A percentile compares a stretch with the other conserved stretches of the same genome.
Evolutionary conservation across 495 filamentous ascomycete species (phyloP).

Genomic region (Penicillium arizonense): DNA sequence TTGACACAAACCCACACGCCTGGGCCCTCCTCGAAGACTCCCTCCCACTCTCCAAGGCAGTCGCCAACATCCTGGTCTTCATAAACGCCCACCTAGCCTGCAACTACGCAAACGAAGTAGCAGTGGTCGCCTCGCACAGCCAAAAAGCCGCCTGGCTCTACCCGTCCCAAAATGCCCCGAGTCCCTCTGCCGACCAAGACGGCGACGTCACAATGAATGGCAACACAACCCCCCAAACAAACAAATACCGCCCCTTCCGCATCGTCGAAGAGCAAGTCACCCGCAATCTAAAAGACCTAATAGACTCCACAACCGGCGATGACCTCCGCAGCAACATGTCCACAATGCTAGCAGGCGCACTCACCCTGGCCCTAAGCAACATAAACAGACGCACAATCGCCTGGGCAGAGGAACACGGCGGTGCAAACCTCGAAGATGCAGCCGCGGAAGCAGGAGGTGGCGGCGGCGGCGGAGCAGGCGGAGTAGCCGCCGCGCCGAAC

Average conservation of each 20-base stretch:
- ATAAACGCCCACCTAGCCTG: slow-evolving; percentile 93
- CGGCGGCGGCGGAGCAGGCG: slow-evolving; percentile 16
- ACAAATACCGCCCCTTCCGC: slow-evolving; percentile 92
- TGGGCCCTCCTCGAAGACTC: slow-evolving; percentile 76
- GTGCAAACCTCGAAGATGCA: slow-evolving; percentile 29
- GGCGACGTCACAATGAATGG: slow-evolving; percentile 39
- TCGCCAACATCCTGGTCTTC: slow-evolving; percentile 92
- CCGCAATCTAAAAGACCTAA: slow-evolving; percentile 63
- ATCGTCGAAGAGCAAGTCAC: slow-evolving; percentile 78
- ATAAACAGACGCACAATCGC: slow-evolving; percentile 64
- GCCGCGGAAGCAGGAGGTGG: slow-evolving; percentile 26
- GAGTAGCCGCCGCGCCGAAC: slow-evolving; percentile 30
- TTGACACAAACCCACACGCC: slow-evolving; percentile 95
- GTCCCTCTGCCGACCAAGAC: slow-evolving; percentile 32
- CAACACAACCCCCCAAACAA: slow-evolving; percentile 52
- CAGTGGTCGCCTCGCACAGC: slow-evolving; percentile 85
- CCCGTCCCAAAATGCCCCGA: slow-evolving; percentile 42
- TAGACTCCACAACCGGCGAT: slow-evolving; percentile 58
- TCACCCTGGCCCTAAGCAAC: slow-evolving; percentile 85
- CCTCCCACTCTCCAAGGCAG: slow-evolving; percentile 79
- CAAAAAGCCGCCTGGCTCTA: slow-evolving; percentile 88
- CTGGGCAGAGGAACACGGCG: slow-evolving; percentile 48
- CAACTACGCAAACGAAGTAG: slow-evolving; percentile 88
- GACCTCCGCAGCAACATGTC: slow-evolving; percentile 63
- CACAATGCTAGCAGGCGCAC: slow-evolving; percentile 84